Base-by-base conservation (phyloP, 495 filamentous ascomycete genomes). In the Daldinia loculata region DNA sequence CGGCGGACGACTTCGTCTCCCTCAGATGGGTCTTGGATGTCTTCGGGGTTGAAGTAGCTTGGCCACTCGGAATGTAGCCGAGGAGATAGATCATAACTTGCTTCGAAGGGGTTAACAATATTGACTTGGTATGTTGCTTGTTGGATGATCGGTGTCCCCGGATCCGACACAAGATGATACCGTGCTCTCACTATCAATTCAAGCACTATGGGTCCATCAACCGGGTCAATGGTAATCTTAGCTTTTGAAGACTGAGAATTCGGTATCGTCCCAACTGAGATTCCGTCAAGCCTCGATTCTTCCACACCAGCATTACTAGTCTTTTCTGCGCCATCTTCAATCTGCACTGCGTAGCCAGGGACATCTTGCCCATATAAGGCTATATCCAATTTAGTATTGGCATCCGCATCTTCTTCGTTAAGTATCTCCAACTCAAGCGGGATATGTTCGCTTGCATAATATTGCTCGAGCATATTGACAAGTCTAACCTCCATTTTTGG, bases 401-500 rank as follows among this genome's bases (percentile, higher is more conserved):
- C 90, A 29, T 91, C 87, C 41, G 92, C 90, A 9, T 94, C 92
- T 80, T 99, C 95, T 65, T 89, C 89, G 63, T 99, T 99, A 24
- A 87, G 71, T 17, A 97, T 81, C 29, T 90, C 85, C 39, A 98
- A 83, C 15, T 84, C 81, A 50, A 98, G 78, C 8, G 74, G 73
- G 43, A 97, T 84, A 2, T 80, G 75, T 79, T 99, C 95, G 74
- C 95, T 90, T 2, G 90, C 90, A 74, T 97, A 98, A 78, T 95
- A 96, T 34, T 91, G 88, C 24, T 87, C 82, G 61, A 83, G 82
- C 51, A 90, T 79, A 51, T 87, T 84, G 2, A 85, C 81, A 22
- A 91, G 78, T 27, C 81, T 84, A 36, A 98, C 86, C 66, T 91
- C 88, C 79, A 99, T 89, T 76, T 98, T 98, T 0, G 95, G 95